Base-by-base conservation (phyloP, 2,329 filamentous ascomycete genomes). In the Magnaporthiopsis incrustans region DNA sequence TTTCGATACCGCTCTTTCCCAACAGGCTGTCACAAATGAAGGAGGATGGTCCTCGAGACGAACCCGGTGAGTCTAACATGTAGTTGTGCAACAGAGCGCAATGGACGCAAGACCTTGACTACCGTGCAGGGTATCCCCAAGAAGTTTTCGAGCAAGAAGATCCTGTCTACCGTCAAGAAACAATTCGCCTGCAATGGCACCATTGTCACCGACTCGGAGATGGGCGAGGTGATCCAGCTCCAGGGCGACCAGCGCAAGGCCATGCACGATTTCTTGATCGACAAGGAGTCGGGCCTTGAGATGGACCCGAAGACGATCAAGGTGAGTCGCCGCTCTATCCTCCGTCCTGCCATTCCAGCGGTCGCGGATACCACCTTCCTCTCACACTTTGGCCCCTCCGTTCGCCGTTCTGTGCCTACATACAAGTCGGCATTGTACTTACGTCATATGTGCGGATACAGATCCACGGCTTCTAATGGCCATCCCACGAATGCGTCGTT, bases 61-160 rank as follows among this genome's bases (percentile, higher is more conserved):
- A 44, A 18, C 38, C 33, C 15, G 15, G 18, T 25, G 25, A 44
- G 15, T 25, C 38, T 61, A 25, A 61, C 44, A 33, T 22, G 6
- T 26, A 5, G 5, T 30, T 3, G 30, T 10, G 18, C 64, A 44
- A 33, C 78, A 98, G 94, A 99, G 84, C 95, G 95, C 83, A 99
- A 99, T 98, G 95, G 95, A 88, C 95, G 95, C 81, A 99, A 99
- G 88, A 98, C 95, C 84, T 86, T 99, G 90, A 99, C 95, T 74
- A 99, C 95, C 74, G 93, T 99, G 75, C 94, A 98, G 87, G 95
- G 95, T 81, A 89, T 99, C 75, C 94, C 95, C 69, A 95, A 95
- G 85, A 97, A 98, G 78, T 98, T 97, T 77, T 94, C 97, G 82
- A 92, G 95, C 81, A 98, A 97, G 88, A 97, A 97, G 84, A 97